Conservation (phyloP, 306 rosid genomes). For the Inga oerstediana region DNA sequence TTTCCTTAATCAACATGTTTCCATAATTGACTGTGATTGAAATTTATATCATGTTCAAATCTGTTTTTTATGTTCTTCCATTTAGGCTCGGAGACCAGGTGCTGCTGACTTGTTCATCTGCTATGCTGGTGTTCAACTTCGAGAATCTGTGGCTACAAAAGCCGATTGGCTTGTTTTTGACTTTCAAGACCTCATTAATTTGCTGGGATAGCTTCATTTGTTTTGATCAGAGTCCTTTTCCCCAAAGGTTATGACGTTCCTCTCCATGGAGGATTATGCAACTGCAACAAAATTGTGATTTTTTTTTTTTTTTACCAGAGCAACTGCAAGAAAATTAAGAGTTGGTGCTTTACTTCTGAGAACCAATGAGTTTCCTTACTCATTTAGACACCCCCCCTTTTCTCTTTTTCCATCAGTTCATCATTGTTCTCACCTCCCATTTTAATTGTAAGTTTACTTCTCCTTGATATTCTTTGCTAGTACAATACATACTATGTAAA, state of each 20-base stretch:
- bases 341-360: not conserved
- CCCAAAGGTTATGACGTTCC: not conserved
- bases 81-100: constrained; percentile 81
- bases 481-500: not conserved
- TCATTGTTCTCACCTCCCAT: not conserved
- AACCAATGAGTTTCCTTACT: not conserved
- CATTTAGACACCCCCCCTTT: not conserved
- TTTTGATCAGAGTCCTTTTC: not conserved
- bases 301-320: no score
- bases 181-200: constrained; percentile 61
- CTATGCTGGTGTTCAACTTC: constrained; percentile 85
- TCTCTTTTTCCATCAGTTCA: not conserved
- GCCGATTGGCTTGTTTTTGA: constrained; percentile 87
- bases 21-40: not conserved
- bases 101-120: constrained; percentile 92
- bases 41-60: constrained; percentile 6
- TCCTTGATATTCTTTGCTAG: not conserved
- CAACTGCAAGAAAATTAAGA: not conserved
- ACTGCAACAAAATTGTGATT: not conserved
- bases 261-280: not conserved
- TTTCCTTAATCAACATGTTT: not conserved
- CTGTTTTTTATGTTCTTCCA: not conserved
- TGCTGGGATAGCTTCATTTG: not conserved
- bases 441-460: not conserved
- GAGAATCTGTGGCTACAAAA: constrained; percentile 79